These are phyloP conservation scores for Dothistroma pini DNA, from an alignment of 2,329 filamentous ascomycete genomes.

Conservation along the genomic window DNA sequence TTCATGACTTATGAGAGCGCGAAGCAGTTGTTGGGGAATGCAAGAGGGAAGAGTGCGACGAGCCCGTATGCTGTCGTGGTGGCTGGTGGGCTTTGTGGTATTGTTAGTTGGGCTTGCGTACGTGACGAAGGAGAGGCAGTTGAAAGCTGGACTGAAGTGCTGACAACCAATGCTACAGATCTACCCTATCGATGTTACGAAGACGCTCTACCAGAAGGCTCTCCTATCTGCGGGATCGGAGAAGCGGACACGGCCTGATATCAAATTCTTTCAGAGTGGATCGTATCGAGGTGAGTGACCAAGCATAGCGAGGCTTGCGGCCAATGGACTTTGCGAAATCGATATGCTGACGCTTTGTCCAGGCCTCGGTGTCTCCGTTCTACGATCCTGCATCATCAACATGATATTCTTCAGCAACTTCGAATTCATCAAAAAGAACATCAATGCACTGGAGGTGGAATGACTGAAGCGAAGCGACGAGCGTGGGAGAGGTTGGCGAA, in stretches of 20 bases:
- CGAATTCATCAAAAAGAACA: slow-evolving; percentile 68
- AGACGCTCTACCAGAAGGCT: slow-evolving; percentile 81
- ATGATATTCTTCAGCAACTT: slow-evolving; percentile 89
- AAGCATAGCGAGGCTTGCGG: slow-evolving; percentile 10
- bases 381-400: slow-evolving; percentile 76
- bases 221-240: slow-evolving; percentile 65
- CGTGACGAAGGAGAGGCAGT: slow-evolving; percentile 34
- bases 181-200: slow-evolving; percentile 70
- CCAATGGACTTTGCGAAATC: slow-evolving; percentile 15
- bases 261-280: slow-evolving; percentile 70
- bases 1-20: slow-evolving; percentile 87
- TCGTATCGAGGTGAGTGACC: slow-evolving; percentile 67
- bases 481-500: neutral
- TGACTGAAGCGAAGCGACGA: neutral
- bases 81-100: slow-evolving; percentile 75
- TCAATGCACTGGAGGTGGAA: slow-evolving; percentile 39
- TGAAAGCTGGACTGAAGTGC: slow-evolving; percentile 3
- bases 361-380: slow-evolving; percentile 71
- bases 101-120: slow-evolving; percentile 80
- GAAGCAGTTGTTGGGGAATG: slow-evolving; percentile 75
- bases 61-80: slow-evolving; percentile 74
- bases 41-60: slow-evolving; percentile 68
- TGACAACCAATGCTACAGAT: slow-evolving; percentile 36
- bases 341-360: slow-evolving; percentile 23
- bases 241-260: slow-evolving; percentile 55